These are phyloP conservation scores for Polysphondylium violaceum DNA, from an alignment of 78 protist species.

Conservation along the genomic window DNA sequence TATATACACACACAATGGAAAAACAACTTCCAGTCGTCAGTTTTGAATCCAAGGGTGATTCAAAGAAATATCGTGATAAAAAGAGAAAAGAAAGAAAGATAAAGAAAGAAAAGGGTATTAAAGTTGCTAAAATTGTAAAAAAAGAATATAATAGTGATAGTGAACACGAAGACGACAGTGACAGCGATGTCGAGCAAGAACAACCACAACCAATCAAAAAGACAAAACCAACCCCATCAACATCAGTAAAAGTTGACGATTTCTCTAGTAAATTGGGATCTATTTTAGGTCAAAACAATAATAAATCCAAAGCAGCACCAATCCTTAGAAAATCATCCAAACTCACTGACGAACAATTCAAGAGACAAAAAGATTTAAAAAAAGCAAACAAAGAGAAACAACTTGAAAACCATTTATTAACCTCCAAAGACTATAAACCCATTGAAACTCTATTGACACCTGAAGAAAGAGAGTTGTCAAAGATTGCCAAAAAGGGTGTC, in stretches of 20 bases:
- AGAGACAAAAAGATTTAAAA: constrained; percentile 11
- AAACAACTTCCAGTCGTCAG: constrained; percentile 24
- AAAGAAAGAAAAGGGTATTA: constrained; percentile 55
- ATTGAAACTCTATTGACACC: constrained; percentile 39
- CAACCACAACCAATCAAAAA: not conserved
- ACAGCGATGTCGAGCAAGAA: not conserved
- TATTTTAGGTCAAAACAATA: constrained; percentile 13
- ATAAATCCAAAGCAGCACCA: constrained; percentile 2
- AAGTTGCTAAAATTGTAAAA: constrained; percentile 41
- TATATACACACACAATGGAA: not conserved
- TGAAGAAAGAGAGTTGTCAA: constrained; percentile 39
- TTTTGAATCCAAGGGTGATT: constrained; percentile 43
- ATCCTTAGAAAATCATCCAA: constrained; percentile 41
- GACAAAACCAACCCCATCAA: not conserved
- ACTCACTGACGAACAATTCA: constrained; percentile 2
- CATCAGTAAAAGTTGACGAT: not conserved
- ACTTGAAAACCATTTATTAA: constrained; percentile 30
- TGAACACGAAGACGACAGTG: constrained; percentile 19
- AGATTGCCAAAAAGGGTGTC: constrained; percentile 63
- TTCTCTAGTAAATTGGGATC: constrained; percentile 45
- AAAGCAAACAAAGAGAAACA: constrained; percentile 12
- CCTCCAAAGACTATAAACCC: constrained; percentile 12
- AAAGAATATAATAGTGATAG: constrained; percentile 52
- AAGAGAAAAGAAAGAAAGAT: constrained; percentile 72
- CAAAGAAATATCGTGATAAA: constrained; percentile 55